These are phyloP conservation scores for Rhodotorula diobovata DNA, from an alignment of 768 basidiomycete species.

Conservation along the genomic window DNA sequence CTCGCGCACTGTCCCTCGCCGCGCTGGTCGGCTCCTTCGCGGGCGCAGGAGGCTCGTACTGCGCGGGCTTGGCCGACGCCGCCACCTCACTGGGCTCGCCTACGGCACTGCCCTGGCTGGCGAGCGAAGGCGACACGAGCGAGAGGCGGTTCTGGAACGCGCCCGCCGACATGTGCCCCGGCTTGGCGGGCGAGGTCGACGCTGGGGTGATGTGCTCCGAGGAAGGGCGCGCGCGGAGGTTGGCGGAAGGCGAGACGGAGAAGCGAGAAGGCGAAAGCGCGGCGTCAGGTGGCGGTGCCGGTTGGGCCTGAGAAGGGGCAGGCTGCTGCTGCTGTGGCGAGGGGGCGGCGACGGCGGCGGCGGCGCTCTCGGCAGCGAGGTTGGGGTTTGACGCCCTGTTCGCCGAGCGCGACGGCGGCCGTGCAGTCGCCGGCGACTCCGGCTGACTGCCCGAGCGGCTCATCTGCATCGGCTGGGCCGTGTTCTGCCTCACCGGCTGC, in stretches of 20 bases:
- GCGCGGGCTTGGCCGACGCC: slow-evolving; percentile 37
- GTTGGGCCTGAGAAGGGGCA: not conserved
- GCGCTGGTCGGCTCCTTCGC: not conserved
- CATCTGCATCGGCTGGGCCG: not conserved
- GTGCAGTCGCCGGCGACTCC: not conserved
- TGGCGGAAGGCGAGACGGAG: slow-evolving; percentile 20
- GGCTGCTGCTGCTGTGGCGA: not conserved
- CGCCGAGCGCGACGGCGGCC: slow-evolving; percentile 1
- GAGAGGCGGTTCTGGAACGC: slow-evolving; percentile 32
- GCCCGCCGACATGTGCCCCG: slow-evolving; percentile 27
- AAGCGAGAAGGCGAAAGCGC: slow-evolving; percentile 23
- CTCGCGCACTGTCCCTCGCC: not conserved
- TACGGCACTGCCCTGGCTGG: too few relatives aligned
- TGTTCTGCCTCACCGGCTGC: not conserved
- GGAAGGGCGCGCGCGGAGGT: not conserved
- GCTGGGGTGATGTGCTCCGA: not conserved
- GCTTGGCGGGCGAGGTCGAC: not conserved
- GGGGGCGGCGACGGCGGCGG: not conserved
- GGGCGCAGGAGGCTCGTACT: not conserved
- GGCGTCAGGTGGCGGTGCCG: slow-evolving; percentile 18
- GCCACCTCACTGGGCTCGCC: not conserved
- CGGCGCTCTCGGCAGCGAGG: slow-evolving; percentile 3
- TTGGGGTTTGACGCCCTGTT: slow-evolving; percentile 1
- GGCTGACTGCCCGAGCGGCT: not conserved
- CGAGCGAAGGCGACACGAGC: slow-evolving; percentile 36